A percentile compares a stretch with the other conserved stretches of the same genome.
These are phyloP conservation scores for Carex parvula DNA, from an alignment of 176 grass and related monocot genomes.

Conservation along the genomic window DNA sequence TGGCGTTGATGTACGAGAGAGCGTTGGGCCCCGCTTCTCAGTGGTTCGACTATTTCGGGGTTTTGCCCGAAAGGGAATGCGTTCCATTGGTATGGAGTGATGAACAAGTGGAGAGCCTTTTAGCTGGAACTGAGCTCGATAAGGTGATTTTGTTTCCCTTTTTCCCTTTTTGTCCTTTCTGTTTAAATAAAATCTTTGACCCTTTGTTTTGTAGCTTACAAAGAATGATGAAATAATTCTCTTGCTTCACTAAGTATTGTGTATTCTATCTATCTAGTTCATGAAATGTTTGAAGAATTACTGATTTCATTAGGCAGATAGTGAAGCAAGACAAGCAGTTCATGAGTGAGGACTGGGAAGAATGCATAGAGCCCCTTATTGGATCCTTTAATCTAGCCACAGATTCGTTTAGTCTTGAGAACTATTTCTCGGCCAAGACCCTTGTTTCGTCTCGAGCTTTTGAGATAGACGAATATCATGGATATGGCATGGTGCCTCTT, in stretches of 20 bases:
- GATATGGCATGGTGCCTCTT: conserved; percentile 92
- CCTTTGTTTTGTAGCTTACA: neutral
- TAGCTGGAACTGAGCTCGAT: conserved; percentile 79
- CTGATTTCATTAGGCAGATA: conserved; percentile 68
- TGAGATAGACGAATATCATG: conserved; percentile 61
- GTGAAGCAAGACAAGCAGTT: conserved; percentile 76
- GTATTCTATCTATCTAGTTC: neutral
- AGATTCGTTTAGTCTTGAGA: conserved; percentile 64
- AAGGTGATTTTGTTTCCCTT: conserved; percentile 40
- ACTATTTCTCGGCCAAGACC: conserved; percentile 78
- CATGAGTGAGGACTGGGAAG: conserved; percentile 78
- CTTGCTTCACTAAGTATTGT: neutral
- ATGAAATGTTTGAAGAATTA: neutral
- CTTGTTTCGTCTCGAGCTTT: conserved; percentile 90
- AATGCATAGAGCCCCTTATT: conserved; percentile 67
- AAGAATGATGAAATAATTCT: neutral
- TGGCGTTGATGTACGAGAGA: conserved; percentile 81
- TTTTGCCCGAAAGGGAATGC: conserved; percentile 67
- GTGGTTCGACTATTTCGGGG: conserved; percentile 64
- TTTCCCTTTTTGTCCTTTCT: neutral
- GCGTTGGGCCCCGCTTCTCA: conserved; percentile 40
- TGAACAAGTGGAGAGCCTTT: conserved; percentile 49
- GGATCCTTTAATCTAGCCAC: conserved; percentile 47
- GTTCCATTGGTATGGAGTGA: conserved; percentile 78
- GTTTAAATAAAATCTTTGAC: neutral